Evolutionary conservation across 2,329 filamentous ascomycete genomes (phyloP).

Genomic region (Fusarium sp.): DNA sequence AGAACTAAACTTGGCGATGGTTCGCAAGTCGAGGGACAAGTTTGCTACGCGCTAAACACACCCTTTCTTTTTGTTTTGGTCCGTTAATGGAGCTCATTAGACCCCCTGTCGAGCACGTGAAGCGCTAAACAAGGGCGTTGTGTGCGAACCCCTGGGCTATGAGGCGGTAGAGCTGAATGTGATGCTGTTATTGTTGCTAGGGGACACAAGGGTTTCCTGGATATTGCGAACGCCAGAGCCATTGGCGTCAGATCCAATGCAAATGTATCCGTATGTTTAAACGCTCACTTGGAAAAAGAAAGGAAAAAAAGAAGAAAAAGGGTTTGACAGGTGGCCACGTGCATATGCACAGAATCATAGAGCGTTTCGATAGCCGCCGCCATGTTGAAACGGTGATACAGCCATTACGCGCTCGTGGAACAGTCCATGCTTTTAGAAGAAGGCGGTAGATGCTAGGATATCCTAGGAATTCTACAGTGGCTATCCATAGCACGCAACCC

Average conservation of each 20-base stretch:
- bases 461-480: constrained; percentile 11
- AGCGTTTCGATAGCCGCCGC: constrained; percentile 40
- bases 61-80: background rate
- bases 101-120: constrained; percentile 28
- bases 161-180: constrained; percentile 24
- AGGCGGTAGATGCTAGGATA: constrained; percentile 8
- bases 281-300: background rate
- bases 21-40: background rate
- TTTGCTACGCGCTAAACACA: constrained; percentile 13
- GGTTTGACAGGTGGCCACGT: constrained; percentile 21
- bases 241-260: background rate
- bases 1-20: constrained; percentile 7
- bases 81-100: constrained; percentile 14
- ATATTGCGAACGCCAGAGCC: constrained; percentile 2
- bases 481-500: background rate
- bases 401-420: constrained; percentile 15
- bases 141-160: constrained; percentile 14
- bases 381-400: constrained; percentile 25
- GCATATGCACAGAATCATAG: constrained; percentile 26
- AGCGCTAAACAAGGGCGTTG: constrained; percentile 24
- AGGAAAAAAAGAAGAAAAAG: background rate
- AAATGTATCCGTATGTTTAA: background rate
- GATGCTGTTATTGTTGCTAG: constrained; percentile 12
- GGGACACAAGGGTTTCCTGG: constrained; percentile 14
- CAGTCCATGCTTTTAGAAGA: constrained; percentile 6